A percentile compares a stretch with the other conserved stretches of the same genome.
These are phyloP conservation scores for Plasmodium falciparum DNA, from an alignment of 169 alveolate genomes.

Conservation along the genomic window DNA sequence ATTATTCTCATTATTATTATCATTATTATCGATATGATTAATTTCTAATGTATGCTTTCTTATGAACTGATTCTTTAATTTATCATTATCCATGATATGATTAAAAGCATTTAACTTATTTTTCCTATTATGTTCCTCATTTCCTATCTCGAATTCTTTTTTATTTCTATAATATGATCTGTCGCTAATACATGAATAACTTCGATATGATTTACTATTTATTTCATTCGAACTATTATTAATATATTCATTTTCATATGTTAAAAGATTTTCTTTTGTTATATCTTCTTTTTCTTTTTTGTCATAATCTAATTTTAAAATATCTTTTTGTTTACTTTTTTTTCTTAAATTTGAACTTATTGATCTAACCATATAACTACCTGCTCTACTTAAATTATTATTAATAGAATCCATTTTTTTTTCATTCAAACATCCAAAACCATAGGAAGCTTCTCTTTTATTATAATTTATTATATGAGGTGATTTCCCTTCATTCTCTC, in stretches of 20 bases:
- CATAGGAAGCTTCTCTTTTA: constrained; percentile 22
- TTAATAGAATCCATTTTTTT: constrained; percentile 7
- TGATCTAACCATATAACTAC: constrained; percentile 59
- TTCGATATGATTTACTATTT: constrained; percentile 14
- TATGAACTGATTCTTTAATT: constrained; percentile 2
- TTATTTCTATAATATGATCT: constrained; percentile 19
- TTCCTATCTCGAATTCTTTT: constrained; percentile 17
- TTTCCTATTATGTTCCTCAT: constrained; percentile 1
- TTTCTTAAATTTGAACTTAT: constrained; percentile 58
- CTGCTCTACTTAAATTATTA: constrained; percentile 11
- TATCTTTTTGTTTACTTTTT: constrained; percentile 38
- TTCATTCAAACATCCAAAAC: constrained; percentile 10
- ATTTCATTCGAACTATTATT: constrained; percentile 3
- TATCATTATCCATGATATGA: constrained; percentile 3
- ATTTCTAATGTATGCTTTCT: not conserved
- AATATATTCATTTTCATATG: constrained; percentile 53
- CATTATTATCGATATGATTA: no score
- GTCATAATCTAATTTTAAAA: constrained; percentile 43
- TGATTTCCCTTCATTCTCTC: not conserved
- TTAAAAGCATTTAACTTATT: not conserved
- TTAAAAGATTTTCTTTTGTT: constrained; percentile 68
- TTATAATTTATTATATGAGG: not conserved
- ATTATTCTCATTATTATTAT: no score
- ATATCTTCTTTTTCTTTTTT: constrained; percentile 74
- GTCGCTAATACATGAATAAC: constrained; percentile 58